A percentile compares a stretch with the other conserved stretches of the same genome.
phyloP scores from a whole-genome alignment of 176 grass and related monocot genomes.

The Zizania latifolia region DNA sequence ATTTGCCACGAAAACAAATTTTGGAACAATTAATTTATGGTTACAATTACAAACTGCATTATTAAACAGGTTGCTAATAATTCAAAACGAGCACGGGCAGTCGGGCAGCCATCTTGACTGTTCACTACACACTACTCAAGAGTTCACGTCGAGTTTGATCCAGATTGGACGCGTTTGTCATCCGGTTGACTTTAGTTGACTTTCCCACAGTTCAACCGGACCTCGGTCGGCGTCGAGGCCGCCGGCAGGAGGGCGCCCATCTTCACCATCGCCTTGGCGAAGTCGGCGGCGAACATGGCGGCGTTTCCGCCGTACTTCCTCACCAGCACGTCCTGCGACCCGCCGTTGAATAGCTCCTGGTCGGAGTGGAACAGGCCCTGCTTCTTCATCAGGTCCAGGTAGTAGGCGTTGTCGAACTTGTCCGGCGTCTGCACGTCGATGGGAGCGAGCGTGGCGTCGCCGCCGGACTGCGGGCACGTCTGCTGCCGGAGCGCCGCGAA shows the following conservation, averaged over 20 bases:
- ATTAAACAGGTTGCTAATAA: not conserved
- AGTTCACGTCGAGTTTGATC: not conserved
- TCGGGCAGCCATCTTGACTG: conserved; percentile 23
- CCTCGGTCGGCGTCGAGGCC: conserved; percentile 33
- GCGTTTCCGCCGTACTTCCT: conserved; percentile 34
- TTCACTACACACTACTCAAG: not conserved
- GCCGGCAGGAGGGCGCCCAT: conserved; percentile 53
- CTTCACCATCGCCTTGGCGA: conserved; percentile 59
- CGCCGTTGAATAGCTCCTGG: conserved; percentile 60
- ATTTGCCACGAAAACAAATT: not conserved
- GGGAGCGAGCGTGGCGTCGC: conserved; percentile 38
- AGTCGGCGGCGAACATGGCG: conserved; percentile 34
- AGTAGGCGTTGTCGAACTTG: conserved; percentile 67
- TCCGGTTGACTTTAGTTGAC: conserved; percentile 24
- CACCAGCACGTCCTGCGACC: conserved; percentile 60
- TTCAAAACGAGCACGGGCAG: not conserved
- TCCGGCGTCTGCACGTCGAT: conserved; percentile 45
- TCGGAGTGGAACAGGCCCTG: conserved; percentile 56
- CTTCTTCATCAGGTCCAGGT: conserved; percentile 29
- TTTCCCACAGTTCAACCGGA: conserved; percentile 58
- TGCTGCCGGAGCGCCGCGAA: conserved; percentile 45
- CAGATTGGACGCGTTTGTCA: not conserved
- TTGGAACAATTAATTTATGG: not conserved
- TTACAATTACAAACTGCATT: conserved; percentile 1
- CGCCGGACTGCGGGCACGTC: conserved; percentile 47